These are phyloP conservation scores for Globisporangium acanthophoron DNA, from an alignment of 352 stramenopile genomes.

Conservation along the genomic window DNA sequence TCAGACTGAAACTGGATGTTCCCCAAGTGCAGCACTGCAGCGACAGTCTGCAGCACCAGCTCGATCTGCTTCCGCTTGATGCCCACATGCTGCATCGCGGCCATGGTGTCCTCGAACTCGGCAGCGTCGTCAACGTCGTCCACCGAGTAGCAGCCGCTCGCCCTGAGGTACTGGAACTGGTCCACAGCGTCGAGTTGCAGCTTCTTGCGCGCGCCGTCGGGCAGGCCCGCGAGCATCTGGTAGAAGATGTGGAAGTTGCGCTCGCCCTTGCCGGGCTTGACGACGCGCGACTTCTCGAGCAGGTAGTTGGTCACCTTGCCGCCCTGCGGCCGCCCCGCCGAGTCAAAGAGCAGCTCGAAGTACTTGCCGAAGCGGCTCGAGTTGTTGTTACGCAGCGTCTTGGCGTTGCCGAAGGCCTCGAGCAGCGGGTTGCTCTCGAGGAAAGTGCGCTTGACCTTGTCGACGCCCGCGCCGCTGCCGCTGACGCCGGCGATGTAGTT, in stretches of 20 bases:
- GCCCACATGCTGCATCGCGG: conserved; percentile 84
- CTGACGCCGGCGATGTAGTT: conserved; percentile 87
- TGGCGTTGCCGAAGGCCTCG: conserved; percentile 91
- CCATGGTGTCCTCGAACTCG: conserved; percentile 85
- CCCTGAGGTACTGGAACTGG: conserved; percentile 86
- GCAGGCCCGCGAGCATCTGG: conserved; percentile 78
- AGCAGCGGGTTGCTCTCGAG: conserved; percentile 90
- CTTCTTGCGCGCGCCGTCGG: conserved; percentile 50
- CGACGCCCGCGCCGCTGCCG: conserved; percentile 66
- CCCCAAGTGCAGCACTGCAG: conserved; percentile 72
- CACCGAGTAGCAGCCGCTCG: conserved; percentile 85
- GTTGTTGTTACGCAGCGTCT: conserved; percentile 94
- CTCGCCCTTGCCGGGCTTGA: conserved; percentile 73
- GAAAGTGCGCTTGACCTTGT: conserved; percentile 89
- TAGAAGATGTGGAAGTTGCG: conserved; percentile 97
- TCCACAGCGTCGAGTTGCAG: conserved; percentile 68
- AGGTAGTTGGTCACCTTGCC: background rate
- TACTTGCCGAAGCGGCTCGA: conserved; percentile 95
- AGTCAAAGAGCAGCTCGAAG: conserved; percentile 85
- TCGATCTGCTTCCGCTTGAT: conserved; percentile 89
- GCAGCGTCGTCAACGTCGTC: conserved; percentile 89
- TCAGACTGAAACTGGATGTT: conserved; percentile 67
- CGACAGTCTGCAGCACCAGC: conserved; percentile 77
- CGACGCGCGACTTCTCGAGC: conserved; percentile 19
- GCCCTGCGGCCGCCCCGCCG: too few relatives aligned